phyloP scores from a whole-genome alignment of 257 asterid genomes.

The Solanum chilense region DNA sequence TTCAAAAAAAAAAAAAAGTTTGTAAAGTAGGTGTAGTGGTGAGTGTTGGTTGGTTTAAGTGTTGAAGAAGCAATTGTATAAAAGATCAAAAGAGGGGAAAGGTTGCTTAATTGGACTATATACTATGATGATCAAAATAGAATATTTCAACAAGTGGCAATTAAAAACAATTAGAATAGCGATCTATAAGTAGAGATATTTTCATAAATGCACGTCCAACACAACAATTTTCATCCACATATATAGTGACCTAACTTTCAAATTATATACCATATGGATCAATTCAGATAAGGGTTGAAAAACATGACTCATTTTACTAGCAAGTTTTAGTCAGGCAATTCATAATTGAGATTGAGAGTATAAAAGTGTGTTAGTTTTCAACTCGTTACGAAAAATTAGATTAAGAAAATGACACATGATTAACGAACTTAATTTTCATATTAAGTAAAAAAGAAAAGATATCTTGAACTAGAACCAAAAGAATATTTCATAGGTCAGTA shows the following conservation, averaged over 20 bases:
- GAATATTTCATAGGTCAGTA: background rate
- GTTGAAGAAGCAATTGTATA: background rate
- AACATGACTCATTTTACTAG: background rate
- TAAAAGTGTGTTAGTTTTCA: background rate
- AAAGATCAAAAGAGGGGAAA: background rate
- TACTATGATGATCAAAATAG: background rate
- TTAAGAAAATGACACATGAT: background rate
- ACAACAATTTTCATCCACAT: background rate
- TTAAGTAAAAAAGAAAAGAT: background rate
- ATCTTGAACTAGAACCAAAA: background rate
- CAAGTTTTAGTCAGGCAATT: background rate
- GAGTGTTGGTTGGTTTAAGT: background rate
- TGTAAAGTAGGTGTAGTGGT: background rate
- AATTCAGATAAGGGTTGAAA: background rate
- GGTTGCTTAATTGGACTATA: background rate
- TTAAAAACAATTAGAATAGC: background rate
- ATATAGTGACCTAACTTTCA: background rate
- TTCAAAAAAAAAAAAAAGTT: background rate
- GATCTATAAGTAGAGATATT: background rate
- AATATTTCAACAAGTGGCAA: background rate
- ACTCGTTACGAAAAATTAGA: background rate
- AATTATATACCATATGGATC: background rate
- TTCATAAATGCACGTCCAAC: background rate
- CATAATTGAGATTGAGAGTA: background rate
- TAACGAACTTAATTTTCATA: background rate